Evolutionary conservation across 768 basidiomycete species (phyloP).

Genomic region (Lactarius akahatsu): DNA sequence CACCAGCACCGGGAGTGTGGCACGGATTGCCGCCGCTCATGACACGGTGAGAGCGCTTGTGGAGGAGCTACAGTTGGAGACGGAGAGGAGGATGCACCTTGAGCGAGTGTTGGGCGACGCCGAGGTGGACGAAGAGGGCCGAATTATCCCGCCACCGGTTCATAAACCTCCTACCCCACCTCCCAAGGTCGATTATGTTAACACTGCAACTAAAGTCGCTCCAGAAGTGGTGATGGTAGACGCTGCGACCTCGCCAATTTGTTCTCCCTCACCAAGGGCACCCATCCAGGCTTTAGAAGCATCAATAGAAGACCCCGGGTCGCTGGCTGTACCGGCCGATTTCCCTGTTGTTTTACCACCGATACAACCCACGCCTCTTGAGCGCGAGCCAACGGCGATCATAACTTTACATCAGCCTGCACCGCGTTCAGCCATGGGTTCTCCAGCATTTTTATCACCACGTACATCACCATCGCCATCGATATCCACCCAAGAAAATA

Average conservation of each 20-base stretch:
- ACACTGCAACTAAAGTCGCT: neutral
- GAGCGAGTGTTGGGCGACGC: conserved; percentile 37
- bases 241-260: conserved; percentile 26
- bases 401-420: conserved; percentile 12
- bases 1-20: conserved; percentile 47
- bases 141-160: conserved; percentile 10
- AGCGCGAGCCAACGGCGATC: neutral
- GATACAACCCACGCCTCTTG: neutral
- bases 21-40: conserved; percentile 51
- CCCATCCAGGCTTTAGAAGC: neutral
- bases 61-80: conserved; percentile 58
- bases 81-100: conserved; percentile 47
- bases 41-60: conserved; percentile 51
- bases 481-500: conserved; percentile 2
- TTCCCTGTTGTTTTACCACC: neutral
- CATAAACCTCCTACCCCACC: conserved; percentile 8
- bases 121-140: conserved; percentile 19
- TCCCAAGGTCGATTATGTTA: neutral
- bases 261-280: neutral
- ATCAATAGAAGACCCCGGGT: neutral
- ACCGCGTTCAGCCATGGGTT: conserved; percentile 10
- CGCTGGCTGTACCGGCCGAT: neutral
- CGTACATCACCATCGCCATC: conserved; percentile 14
- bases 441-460: conserved; percentile 18
- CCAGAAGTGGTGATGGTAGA: conserved; percentile 23